Evolutionary conservation across 441 rosid species (phyloP).

Genomic region (Adansonia gregorii): DNA sequence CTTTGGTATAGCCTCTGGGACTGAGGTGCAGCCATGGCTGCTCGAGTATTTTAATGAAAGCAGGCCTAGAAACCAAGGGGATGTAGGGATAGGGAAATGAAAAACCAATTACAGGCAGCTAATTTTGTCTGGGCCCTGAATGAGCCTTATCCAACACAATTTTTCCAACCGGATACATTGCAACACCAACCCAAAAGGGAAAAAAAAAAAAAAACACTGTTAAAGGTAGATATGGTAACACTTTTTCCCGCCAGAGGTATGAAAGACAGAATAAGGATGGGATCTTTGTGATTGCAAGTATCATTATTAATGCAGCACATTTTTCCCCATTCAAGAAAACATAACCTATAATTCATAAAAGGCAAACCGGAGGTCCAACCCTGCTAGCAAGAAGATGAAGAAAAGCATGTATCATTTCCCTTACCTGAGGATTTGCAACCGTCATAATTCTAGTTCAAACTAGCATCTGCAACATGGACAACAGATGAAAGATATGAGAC

Average conservation of each 20-base stretch:
- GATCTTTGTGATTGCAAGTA: not conserved
- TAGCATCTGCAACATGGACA: not conserved
- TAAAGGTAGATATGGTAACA: not conserved
- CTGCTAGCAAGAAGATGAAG: not conserved
- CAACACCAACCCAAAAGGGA: too few species aligned
- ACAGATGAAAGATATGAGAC: slow-evolving; percentile 6
- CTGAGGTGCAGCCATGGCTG: not conserved
- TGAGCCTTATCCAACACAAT: too few species aligned
- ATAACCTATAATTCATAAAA: not conserved
- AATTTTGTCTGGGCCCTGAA: too few species aligned
- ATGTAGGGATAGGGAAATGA: not conserved
- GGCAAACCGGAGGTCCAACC: slow-evolving; percentile 1
- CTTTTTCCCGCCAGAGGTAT: not conserved
- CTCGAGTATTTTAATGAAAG: not conserved
- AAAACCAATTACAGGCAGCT: not conserved
- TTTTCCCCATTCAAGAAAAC: not conserved
- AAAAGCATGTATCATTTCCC: not conserved
- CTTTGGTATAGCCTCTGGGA: not conserved
- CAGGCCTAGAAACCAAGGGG: not conserved
- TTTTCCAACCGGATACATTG: too few species aligned
- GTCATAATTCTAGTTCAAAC: not conserved
- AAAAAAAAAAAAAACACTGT: not conserved
- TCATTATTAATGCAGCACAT: not conserved
- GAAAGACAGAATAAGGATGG: not conserved
- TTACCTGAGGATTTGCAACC: not conserved